Percentiles rank a stretch among this genome's conserved stretches.
phyloP scores from a whole-genome alignment of 305 asterid species.

The Withania somnifera region DNA sequence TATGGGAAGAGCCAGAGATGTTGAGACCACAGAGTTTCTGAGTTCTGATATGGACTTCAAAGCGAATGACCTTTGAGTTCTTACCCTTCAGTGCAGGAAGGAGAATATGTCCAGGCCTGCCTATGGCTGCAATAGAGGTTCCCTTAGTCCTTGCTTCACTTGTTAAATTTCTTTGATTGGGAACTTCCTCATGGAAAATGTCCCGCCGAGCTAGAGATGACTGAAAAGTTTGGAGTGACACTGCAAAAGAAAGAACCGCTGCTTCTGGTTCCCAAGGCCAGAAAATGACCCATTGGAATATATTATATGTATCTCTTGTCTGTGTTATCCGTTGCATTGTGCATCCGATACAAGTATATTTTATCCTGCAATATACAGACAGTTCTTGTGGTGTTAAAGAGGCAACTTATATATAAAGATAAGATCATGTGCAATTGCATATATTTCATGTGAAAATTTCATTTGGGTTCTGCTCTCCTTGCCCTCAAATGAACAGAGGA shows the following conservation, averaged over 20 bases:
- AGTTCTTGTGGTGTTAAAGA: not conserved
- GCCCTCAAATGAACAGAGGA: not conserved
- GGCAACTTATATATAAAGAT: not conserved
- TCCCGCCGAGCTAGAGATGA: slow-evolving; percentile 10
- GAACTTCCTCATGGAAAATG: slow-evolving; percentile 7
- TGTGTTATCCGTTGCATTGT: not conserved
- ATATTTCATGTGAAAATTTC: not conserved
- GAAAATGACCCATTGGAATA: not conserved
- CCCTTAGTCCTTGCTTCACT: slow-evolving; percentile 18
- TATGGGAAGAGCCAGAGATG: slow-evolving; percentile 28
- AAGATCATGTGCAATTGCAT: not conserved
- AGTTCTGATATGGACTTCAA: slow-evolving; percentile 20
- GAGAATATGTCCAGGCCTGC: slow-evolving; percentile 44
- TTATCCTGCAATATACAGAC: not conserved
- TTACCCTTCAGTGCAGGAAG: slow-evolving; percentile 38
- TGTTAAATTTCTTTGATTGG: slow-evolving; percentile 26
- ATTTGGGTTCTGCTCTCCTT: not conserved
- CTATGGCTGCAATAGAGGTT: slow-evolving; percentile 28
- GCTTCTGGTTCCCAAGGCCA: slow-evolving; percentile 20
- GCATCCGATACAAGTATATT: not conserved
- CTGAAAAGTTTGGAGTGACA: slow-evolving; percentile 18
- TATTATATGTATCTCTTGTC: not conserved
- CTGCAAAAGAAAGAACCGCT: slow-evolving; percentile 15
- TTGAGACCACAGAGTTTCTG: slow-evolving; percentile 29
- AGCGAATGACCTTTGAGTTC: slow-evolving; percentile 30